phyloP scores from a whole-genome alignment of 306 rosid species.

The Medicago truncatula region MtrunA17r5.0-ANR NC_053045.1:16176501-16177000 shows the following conservation, averaged over 20 bases:
- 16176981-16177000: conserved; percentile 86
- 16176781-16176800: conserved; percentile 84
- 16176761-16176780: conserved; percentile 76
- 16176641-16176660: conserved; percentile 88
- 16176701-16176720: conserved; percentile 96
- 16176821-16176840: conserved; percentile 95
- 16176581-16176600: conserved; percentile 79
- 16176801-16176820: conserved; percentile 69
- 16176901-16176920: conserved; percentile 86
- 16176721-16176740: conserved; percentile 91
- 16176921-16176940: conserved; percentile 77
- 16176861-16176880: conserved; percentile 86
- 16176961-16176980: conserved; percentile 92
- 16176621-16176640: conserved; percentile 76
- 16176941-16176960: conserved; percentile 88
- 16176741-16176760: conserved; percentile 70
- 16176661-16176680: conserved; percentile 92
- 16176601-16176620: conserved; percentile 91
- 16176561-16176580: conserved; percentile 34
- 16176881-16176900: conserved; percentile 84
- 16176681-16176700: conserved; percentile 84
- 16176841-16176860: conserved; percentile 96
- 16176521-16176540: conserved; percentile 75
- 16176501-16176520: conserved; percentile 67
- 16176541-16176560: conserved; percentile 89